These are phyloP conservation scores for Solanum appendiculatum DNA, from an alignment of 257 asterid species.

Conservation along the genomic window DNA sequence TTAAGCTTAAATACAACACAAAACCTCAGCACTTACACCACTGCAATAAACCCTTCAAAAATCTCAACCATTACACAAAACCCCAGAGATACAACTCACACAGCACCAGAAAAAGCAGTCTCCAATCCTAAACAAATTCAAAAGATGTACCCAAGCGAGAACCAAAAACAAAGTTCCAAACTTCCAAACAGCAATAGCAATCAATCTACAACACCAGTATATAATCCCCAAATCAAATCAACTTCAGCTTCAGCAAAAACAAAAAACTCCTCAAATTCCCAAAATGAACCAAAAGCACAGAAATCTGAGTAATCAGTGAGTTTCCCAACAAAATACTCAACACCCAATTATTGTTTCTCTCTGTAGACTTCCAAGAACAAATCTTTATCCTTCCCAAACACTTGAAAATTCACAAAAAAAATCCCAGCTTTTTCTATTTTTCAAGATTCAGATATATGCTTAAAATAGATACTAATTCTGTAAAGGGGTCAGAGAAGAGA, in stretches of 20 bases:
- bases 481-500: neutral
- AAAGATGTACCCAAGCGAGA: neutral
- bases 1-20: neutral
- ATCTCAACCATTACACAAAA: neutral
- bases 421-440: neutral
- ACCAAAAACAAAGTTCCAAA: neutral
- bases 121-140: neutral
- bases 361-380: neutral
- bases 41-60: neutral
- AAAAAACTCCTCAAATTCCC: neutral
- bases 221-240: neutral
- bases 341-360: neutral
- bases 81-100: neutral
- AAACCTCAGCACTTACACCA: neutral
- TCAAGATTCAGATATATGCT: neutral
- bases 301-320: neutral
- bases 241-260: neutral
- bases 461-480: neutral
- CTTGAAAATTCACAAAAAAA: neutral
- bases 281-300: neutral
- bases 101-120: neutral
- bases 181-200: neutral
- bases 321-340: neutral
- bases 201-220: neutral
- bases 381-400: neutral